phyloP scores from a whole-genome alignment of 176 grass and related monocot genomes.

The Dendrocalamus sinicus region DNA sequence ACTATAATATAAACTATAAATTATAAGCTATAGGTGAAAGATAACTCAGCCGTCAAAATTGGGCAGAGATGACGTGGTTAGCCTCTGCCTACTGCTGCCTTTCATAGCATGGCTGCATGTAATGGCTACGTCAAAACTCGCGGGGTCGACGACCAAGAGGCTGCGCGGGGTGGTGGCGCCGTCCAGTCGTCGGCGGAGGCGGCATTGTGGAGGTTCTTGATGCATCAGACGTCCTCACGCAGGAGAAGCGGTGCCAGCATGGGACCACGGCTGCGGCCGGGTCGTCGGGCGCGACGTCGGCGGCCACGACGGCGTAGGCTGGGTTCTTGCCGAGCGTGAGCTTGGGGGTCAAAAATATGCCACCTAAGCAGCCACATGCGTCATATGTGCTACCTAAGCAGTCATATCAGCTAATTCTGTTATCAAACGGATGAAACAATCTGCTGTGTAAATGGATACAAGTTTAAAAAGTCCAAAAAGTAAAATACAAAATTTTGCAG shows the following conservation, averaged over 20 bases:
- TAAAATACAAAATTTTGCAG: no score
- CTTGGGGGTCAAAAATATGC: no score
- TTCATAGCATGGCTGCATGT: background rate
- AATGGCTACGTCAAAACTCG: conserved; percentile 53
- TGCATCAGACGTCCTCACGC: conserved; percentile 83
- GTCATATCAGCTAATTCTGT: no score
- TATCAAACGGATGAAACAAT: no score
- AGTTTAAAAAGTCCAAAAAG: no score
- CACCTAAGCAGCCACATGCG: no score
- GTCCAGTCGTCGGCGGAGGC: conserved; percentile 39
- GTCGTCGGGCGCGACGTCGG: conserved; percentile 54
- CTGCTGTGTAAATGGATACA: accelerated
- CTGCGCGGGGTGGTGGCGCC: conserved; percentile 30
- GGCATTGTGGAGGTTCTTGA: conserved; percentile 48
- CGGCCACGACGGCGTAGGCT: conserved; percentile 52
- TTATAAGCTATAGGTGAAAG: no score
- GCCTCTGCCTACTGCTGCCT: conserved; percentile 46
- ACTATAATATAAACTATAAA: no score
- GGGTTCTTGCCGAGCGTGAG: background rate
- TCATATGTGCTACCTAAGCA: no score
- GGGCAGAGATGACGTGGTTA: conserved; percentile 33
- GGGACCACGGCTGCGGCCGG: conserved; percentile 57
- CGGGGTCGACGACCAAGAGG: conserved; percentile 60
- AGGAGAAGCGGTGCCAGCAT: conserved; percentile 68
- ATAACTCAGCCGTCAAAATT: no score